Evolutionary conservation across 345 rosid species (phyloP).

Genomic region (Adansonia digitata): DNA sequence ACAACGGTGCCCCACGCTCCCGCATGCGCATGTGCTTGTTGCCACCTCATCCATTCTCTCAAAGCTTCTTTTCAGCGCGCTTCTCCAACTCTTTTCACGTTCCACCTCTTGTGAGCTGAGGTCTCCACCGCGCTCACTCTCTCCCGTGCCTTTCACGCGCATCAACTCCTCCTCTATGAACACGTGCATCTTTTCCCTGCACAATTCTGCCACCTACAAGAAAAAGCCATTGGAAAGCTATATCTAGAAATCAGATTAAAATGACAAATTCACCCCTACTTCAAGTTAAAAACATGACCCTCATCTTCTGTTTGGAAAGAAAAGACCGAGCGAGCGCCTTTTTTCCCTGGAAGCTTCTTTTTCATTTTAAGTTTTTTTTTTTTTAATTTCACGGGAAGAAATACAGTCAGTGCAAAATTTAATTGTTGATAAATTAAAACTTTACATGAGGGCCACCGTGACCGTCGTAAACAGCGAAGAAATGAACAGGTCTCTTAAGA

Average conservation of each 20-base stretch:
- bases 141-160: slow-evolving; percentile 21
- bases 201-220: slow-evolving; percentile 46
- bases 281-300: neutral
- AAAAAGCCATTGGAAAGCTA: neutral
- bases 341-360: neutral
- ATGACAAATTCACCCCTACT: slow-evolving; percentile 18
- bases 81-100: slow-evolving; percentile 28
- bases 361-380: neutral
- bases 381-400: neutral
- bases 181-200: slow-evolving; percentile 47
- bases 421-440: neutral
- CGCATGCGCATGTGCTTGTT: slow-evolving; percentile 32
- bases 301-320: neutral
- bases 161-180: slow-evolving; percentile 39
- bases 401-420: neutral
- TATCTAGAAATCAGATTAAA: neutral
- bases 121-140: slow-evolving; percentile 1
- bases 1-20: slow-evolving; percentile 26
- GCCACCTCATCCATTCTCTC: slow-evolving; percentile 43
- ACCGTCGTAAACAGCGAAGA: slow-evolving; percentile 80
- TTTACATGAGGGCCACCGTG: slow-evolving; percentile 69
- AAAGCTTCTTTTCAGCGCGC: slow-evolving; percentile 39
- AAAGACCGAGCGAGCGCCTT: neutral
- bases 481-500: slow-evolving; percentile 50
- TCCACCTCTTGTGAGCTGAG: neutral